phyloP scores from a whole-genome alignment of 2,329 filamentous ascomycete species.

The Huntiella omanensis region DNA sequence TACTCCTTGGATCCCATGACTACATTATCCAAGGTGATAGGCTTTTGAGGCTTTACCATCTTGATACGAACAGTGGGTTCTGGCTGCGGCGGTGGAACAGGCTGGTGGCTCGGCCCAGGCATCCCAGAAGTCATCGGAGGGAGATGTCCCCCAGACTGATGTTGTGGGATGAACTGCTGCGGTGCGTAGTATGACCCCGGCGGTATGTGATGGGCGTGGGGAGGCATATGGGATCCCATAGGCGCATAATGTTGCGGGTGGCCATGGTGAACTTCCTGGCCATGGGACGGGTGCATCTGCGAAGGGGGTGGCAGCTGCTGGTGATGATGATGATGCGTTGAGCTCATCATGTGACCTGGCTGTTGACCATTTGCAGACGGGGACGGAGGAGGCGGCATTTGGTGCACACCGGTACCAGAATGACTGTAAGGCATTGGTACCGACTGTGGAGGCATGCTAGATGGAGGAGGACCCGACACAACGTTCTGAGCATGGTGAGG shows the following conservation, averaged over 20 bases:
- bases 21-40: slow-evolving; percentile 10
- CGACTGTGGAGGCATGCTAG: neutral
- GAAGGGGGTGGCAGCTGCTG: neutral
- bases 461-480: neutral
- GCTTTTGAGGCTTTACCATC: slow-evolving; percentile 11
- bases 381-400: neutral
- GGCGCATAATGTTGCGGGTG: neutral
- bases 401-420: neutral
- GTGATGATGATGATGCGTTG: neutral
- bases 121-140: neutral
- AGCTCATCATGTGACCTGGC: neutral
- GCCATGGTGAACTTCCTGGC: neutral
- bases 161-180: slow-evolving; percentile 8
- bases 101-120: neutral
- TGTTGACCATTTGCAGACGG: neutral
- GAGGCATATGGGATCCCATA: neutral
- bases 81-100: neutral
- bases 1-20: slow-evolving; percentile 29
- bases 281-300: neutral
- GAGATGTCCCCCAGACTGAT: neutral
- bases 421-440: neutral
- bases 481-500: neutral
- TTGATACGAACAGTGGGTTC: slow-evolving; percentile 9
- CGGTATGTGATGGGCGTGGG: neutral
- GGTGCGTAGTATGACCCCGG: neutral